Percentiles rank a stretch among this genome's conserved stretches.
Evolutionary conservation across 2,329 filamentous ascomycete genomes (phyloP).

Genomic region (Neofusicoccum parvum): DNA sequence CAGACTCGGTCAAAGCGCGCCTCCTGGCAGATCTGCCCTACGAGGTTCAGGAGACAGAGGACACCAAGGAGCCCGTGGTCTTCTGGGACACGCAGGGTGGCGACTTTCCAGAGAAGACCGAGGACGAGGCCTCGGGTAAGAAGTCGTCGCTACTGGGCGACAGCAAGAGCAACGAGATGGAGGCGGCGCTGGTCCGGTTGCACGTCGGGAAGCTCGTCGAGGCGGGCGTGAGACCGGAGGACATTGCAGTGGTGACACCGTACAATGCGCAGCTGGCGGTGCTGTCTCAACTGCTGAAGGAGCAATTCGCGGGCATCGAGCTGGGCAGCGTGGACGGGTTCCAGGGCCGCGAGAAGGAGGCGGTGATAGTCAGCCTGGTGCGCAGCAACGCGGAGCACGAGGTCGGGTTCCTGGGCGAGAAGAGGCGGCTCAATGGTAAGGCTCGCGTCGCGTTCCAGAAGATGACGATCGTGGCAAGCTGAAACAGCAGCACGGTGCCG

Average conservation of each 20-base stretch:
- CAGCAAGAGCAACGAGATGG: constrained; percentile 91
- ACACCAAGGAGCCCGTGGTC: constrained; percentile 83
- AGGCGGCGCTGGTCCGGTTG: constrained; percentile 75
- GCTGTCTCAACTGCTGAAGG: constrained; percentile 74
- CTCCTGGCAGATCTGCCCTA: constrained; percentile 79
- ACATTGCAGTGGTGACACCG: constrained; percentile 92
- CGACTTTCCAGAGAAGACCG: constrained; percentile 80
- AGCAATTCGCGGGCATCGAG: constrained; percentile 80
- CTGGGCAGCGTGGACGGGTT: constrained; percentile 97
- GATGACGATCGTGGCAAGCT: constrained; percentile 15
- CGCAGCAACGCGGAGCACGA: constrained; percentile 84
- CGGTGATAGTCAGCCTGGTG: constrained; percentile 89
- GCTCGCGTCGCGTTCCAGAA: constrained; percentile 25
- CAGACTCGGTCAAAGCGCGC: constrained; percentile 73
- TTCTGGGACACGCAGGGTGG: constrained; percentile 98
- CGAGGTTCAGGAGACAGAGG: constrained; percentile 75
- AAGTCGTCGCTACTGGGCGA: constrained; percentile 59
- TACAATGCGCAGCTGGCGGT: constrained; percentile 93
- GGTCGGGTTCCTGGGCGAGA: constrained; percentile 91
- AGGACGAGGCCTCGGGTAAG: constrained; percentile 66
- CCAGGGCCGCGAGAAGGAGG: constrained; percentile 96
- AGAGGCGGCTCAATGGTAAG: constrained; percentile 87
- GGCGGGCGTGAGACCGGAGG: constrained; percentile 76
- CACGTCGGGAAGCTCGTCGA: constrained; percentile 78
- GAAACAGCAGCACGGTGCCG: constrained; percentile 2